Evolutionary conservation across 768 basidiomycete genomes (phyloP).

Genomic region (Cystoderma amianthinum): DNA sequence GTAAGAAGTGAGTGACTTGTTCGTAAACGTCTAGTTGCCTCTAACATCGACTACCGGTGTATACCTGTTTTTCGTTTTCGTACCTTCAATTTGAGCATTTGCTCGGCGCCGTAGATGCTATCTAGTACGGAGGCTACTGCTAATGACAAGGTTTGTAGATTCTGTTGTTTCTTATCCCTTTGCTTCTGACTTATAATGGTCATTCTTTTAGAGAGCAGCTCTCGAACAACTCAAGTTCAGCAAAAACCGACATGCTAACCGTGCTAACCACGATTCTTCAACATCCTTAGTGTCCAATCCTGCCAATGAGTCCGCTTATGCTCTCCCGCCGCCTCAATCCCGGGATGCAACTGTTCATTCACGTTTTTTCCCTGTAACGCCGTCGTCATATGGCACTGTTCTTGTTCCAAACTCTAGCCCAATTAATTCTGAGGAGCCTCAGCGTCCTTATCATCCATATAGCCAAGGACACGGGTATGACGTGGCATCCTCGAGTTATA

Average conservation of each 20-base stretch:
- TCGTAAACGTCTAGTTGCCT: conserved; percentile 16
- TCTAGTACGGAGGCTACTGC: conserved; percentile 35
- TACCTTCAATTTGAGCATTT: conserved; percentile 4
- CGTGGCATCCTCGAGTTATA: conserved; percentile 32
- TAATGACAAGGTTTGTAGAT: conserved; percentile 24
- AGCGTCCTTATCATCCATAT: conserved; percentile 31
- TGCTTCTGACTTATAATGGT: conserved; percentile 9
- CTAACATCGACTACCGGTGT: conserved; percentile 17
- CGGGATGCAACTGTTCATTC: conserved; percentile 69
- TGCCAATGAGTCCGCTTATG: conserved; percentile 16
- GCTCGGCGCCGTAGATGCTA: conserved; percentile 34
- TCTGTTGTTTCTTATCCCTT: conserved; percentile 2
- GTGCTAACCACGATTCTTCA: conserved; percentile 14
- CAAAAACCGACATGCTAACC: conserved; percentile 26
- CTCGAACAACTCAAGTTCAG: conserved; percentile 41
- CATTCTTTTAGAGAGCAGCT: conserved; percentile 26
- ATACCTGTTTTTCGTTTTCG: too few relatives aligned
- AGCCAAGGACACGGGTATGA: conserved; percentile 30
- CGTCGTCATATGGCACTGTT: conserved; percentile 46
- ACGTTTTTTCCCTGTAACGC: conserved; percentile 46
- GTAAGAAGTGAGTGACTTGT: conserved; percentile 18
- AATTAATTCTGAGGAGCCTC: conserved; percentile 27
- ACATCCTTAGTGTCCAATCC: conserved; percentile 18
- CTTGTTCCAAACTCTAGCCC: conserved; percentile 80
- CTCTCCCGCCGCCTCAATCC: conserved; percentile 60